phyloP scores from a whole-genome alignment of 169 alveolate species.

The Plasmodium vivax region DNA sequence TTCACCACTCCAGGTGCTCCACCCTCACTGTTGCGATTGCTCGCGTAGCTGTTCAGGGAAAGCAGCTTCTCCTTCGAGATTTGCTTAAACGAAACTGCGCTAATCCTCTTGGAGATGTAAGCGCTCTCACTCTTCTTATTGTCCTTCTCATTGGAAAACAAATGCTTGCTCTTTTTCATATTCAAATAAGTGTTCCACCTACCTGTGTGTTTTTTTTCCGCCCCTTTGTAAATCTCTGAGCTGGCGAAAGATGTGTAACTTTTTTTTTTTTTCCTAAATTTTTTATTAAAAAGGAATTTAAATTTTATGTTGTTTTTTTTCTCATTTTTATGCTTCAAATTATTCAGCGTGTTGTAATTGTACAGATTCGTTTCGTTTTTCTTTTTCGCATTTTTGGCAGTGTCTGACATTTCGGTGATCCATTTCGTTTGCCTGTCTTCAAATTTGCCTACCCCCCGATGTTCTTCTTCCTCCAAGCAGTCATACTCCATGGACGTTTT shows the following conservation, averaged over 20 bases:
- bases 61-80: slow-evolving; percentile 53
- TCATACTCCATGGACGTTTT: background rate
- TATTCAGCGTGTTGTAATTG: background rate
- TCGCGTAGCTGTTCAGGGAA: background rate
- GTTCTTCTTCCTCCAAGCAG: background rate
- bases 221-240: slow-evolving; percentile 17
- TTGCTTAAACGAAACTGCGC: slow-evolving; percentile 73
- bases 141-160: background rate
- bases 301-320: slow-evolving; percentile 17
- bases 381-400: background rate
- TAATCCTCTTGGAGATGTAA: slow-evolving; percentile 13
- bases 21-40: background rate
- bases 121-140: background rate
- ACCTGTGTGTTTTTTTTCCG: slow-evolving; percentile 15
- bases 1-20: background rate
- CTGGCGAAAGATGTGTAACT: background rate
- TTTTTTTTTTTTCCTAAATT: slow-evolving; percentile 30
- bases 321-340: background rate
- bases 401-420: background rate
- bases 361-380: background rate
- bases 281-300: slow-evolving; percentile 18
- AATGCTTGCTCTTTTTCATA: slow-evolving; percentile 19
- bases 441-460: background rate
- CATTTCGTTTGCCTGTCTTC: background rate
- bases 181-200: slow-evolving; percentile 15